A percentile compares a stretch with the other conserved stretches of the same genome.
phyloP scores from a whole-genome alignment of 441 rosid genomes.

The Gossypium davidsonii region DNA sequence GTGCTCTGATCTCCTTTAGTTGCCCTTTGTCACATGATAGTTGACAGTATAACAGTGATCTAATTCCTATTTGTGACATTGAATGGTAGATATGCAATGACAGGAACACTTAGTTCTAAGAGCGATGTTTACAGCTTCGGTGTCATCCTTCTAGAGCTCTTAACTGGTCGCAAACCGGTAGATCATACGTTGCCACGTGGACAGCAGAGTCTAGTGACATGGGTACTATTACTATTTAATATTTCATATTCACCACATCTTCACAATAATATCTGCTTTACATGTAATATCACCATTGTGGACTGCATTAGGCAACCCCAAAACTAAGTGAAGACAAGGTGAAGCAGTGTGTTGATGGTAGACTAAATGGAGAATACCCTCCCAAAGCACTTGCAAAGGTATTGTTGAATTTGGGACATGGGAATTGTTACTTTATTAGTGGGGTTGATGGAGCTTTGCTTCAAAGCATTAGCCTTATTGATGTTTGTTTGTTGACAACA shows the following conservation, averaged over 20 bases:
- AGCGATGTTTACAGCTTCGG: constrained; percentile 65
- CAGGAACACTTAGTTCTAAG: constrained; percentile 49
- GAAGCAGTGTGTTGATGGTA: constrained; percentile 53
- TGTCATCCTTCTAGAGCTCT: constrained; percentile 54
- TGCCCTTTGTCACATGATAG: background rate
- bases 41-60: background rate
- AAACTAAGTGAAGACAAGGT: constrained; percentile 62
- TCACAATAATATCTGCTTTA: background rate
- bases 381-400: constrained; percentile 64
- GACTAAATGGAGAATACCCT: constrained; percentile 49
- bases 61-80: background rate
- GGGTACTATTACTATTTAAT: constrained; percentile 36
- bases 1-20: background rate
- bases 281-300: background rate
- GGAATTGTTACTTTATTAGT: background rate
- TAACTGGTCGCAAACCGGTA: constrained; percentile 58
- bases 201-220: constrained; percentile 62
- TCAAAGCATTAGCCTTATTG: background rate
- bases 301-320: constrained; percentile 52
- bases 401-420: background rate
- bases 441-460: background rate
- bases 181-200: constrained; percentile 58
- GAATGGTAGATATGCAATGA: constrained; percentile 48
- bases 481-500: constrained; percentile 15
- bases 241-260: background rate